Evolutionary conservation across 2,329 filamentous ascomycete species (phyloP).

Genomic region (Pestalotiopsis sp.): DNA sequence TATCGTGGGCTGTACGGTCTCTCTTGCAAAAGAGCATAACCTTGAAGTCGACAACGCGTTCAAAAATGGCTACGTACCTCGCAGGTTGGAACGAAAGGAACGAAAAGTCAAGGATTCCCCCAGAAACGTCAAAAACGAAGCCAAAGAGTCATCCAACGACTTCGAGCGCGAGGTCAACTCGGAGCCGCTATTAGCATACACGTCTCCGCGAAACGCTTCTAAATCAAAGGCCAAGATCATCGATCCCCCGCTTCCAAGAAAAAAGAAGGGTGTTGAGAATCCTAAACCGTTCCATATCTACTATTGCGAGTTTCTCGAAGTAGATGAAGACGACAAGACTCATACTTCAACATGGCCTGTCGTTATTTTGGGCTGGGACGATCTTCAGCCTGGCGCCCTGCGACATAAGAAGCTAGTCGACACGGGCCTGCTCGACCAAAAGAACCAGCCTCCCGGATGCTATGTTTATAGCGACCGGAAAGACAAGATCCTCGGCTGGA

Average conservation of each 20-base stretch:
- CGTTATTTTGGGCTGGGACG: slow-evolving; percentile 38
- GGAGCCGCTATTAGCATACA: background rate
- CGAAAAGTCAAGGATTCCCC: background rate
- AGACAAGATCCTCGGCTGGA: slow-evolving; percentile 36
- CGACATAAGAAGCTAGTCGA: slow-evolving; percentile 24
- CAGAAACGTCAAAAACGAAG: background rate
- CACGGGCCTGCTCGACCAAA: slow-evolving; percentile 29
- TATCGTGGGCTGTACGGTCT: slow-evolving; percentile 33
- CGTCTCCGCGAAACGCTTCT: slow-evolving; percentile 17
- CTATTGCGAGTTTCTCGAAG: slow-evolving; percentile 28
- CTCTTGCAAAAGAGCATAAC: slow-evolving; percentile 35
- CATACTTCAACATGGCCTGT: slow-evolving; percentile 31
- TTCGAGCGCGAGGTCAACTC: slow-evolving; percentile 12
- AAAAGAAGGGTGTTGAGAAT: slow-evolving; percentile 18
- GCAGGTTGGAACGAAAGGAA: slow-evolving; percentile 14
- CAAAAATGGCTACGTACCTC: slow-evolving; percentile 31
- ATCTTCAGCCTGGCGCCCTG: slow-evolving; percentile 29
- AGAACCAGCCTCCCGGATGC: slow-evolving; percentile 29
- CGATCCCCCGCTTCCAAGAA: background rate
- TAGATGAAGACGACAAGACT: slow-evolving; percentile 13
- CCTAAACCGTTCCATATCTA: slow-evolving; percentile 36
- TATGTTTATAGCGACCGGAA: slow-evolving; percentile 30
- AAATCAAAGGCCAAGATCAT: background rate
- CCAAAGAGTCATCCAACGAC: background rate
- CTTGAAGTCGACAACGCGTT: slow-evolving; percentile 28